Base-by-base conservation (phyloP, 2,329 filamentous ascomycete genomes). In the Paracorniculantispora psalliotae region DNA sequence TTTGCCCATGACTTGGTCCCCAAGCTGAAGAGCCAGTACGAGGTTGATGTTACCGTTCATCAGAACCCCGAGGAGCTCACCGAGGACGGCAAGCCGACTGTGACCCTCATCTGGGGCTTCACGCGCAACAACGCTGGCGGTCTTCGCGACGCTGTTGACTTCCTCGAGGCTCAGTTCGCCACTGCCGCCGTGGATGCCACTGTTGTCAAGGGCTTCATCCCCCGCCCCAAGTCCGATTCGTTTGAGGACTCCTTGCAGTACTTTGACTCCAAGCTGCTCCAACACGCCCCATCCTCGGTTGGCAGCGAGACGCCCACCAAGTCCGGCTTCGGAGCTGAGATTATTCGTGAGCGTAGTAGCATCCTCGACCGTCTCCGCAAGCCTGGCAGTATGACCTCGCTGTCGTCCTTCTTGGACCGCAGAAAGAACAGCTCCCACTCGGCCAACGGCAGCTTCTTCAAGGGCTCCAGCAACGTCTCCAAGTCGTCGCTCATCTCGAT, bases 91-190 rank as follows among this genome's bases (percentile, higher is more conserved):
- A 76, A 75, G 9, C 81, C 82, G 6, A 86, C 84, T 1, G 73
- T 86, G 47, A 84, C 83, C 17, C 78, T 93, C 59, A 77, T 89
- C 37, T 91, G 90, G 78, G 87, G 86, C 55, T 96, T 97, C 73
- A 99, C 94, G 46, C 89, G 93, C 64, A 97, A 99, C 80, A 97
- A 97, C 68, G 92, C 93, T 46, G 94, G 94, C 58, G 93, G 92
- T 3, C 83, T 99, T 23, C 91, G 94, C 66, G 94, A 99, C 74
- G 94, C 94, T 50, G 94, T 97, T 67, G 94, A 99, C 67, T 96
- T 96, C 71, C 79, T 99, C 65, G 89, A 94, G 66, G 87, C 90
- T 46, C 86, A 92, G 62, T 84, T 97, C 62, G 90, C 96, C 28
- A 88, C 90, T 47, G 89, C 92, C 49, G 90, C 90, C n/a, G 85